Evolutionary conservation across 345 rosid genomes (phyloP), one percentile per base, ranked within the genome.

Genomic region (Eucalyptus lansdowneana): DNA sequence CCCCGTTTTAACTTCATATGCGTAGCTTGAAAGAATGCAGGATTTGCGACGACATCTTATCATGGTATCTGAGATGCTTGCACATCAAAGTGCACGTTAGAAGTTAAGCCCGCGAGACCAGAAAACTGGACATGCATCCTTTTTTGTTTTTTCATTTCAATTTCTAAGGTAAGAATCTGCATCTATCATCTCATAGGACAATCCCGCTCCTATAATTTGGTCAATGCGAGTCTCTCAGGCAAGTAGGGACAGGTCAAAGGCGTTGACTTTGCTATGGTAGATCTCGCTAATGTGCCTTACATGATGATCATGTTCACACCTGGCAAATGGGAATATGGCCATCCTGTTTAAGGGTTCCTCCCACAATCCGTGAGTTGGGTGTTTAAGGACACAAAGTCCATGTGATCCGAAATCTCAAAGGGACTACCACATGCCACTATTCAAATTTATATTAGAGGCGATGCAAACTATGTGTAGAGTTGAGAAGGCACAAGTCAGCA

Each of bases 11-110:
- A 96, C 96, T 85, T 93, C 96, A 89, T 97, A 97, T 89, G 95
- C 97, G 37, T 65, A 65, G 96, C 99, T 81, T 96, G 99, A 94
- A 97, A 97, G 92, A 97, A 97, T 92, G 93, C 97, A 87, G 99
- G 96, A 24, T 97, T 97, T 93, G 99, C 96, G 89, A 97, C 96
- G 98, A 96, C 96, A 93, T 96, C 98, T 21, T 96, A 97, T 90
- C 95, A 96, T 91, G 97, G 96, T 88, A 97, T 93, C 76, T 93
- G 99, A 90, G 97, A 94, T 92, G 98, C 98, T 86, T 97, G 97
- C 90, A 94, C 95, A 40, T 99, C 97, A 85, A 97, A 96, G 99
- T 95, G 96, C 87, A 96, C 97, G 7, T 92, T 97, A 86, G 94
- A 96, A 92, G 95, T 95, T 92, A 97, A 96, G 90, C 98, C 98